Conservation (phyloP, 1,284 basidiomycete species). For the Austroboletus niveus region DNA sequence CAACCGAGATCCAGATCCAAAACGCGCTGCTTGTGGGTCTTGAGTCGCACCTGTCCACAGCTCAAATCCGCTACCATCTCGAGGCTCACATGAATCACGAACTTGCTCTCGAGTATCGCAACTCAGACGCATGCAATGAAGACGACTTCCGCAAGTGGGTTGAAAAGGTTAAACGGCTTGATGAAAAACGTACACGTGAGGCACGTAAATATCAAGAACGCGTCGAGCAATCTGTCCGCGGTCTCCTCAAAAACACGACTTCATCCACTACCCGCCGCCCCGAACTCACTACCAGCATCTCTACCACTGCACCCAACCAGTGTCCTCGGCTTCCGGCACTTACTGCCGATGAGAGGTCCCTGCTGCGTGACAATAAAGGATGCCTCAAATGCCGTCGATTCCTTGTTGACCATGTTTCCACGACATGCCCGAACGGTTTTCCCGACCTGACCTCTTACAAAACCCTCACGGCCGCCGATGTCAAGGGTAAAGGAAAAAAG, state of each 20-base stretch:
- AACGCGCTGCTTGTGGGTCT: not conserved
- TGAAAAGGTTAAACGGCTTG: not conserved
- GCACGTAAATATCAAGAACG: not conserved
- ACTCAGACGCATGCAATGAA: not conserved
- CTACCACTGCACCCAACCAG: no score
- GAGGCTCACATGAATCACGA: slow-evolving; percentile 4
- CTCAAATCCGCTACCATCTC: slow-evolving; percentile 1
- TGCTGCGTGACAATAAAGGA: slow-evolving; percentile 5
- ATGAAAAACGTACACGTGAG: not conserved
- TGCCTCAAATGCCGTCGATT: slow-evolving; percentile 15
- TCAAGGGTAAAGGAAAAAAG: no score
- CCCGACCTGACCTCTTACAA: slow-evolving; percentile 2
- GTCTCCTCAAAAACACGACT: no score
- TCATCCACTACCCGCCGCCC: no score
- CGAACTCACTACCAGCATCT: no score
- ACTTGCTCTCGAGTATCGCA: not conserved
- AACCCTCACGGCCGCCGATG: not conserved
- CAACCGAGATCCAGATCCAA: not conserved
- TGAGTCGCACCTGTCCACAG: not conserved
- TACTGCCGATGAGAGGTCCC: not conserved
- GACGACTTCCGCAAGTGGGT: not conserved
- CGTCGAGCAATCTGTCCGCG: not conserved
- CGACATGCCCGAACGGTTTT: slow-evolving; percentile 10
- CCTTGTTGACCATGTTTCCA: slow-evolving; percentile 7
- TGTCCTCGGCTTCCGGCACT: not conserved